Base-by-base conservation (phyloP, 768 basidiomycete species). In the Rhizopogon vinicolor region DNA sequence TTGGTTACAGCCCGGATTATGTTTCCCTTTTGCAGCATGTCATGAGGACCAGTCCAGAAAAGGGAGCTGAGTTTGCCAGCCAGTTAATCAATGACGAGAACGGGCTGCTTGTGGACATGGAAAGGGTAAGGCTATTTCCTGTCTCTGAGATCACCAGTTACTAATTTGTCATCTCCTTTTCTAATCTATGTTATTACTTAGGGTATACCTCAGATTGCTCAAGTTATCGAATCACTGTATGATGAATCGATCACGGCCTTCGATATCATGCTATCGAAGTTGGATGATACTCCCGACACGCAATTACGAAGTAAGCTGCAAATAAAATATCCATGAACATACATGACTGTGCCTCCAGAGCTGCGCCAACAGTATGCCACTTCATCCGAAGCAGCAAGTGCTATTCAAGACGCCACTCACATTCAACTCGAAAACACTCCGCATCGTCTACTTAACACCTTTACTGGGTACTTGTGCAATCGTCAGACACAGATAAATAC, bases 41-140 rank as follows among this genome's bases (percentile, higher is more conserved):
- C 69, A 98, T 97, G 84, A 87, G 97, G 46, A 85, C 89, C 53
- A 97, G 91, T 71, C 91, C 97, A 4, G 97, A 99, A 62, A 97
- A 98, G 73, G 97, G 94, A 62, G 92, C 93, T 7, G 97, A 98
- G 75, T 98, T 99, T 65, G 97, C 97, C n/a, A 80, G 85, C 8
- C 90, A 93, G 66, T 81, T 99, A 14, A 90, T 87, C 42, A 98
- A 98, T 69, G 93, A 98, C 60, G 97, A 98, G 71, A 74, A 73
- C 42, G 97, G 97, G 2, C 88, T 97, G 13, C 72, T 98, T 55
- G 91, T 98, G 42, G 96, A 99, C 63, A 74, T 98, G 55, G 92
- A 62, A 22, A 22, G 22, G 22, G 91, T 91, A 71, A 41, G 83
- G 37, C 42, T 19, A 42, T 9, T 19, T 33, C 14, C 51, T 7